Base-by-base conservation (phyloP, 1,284 basidiomycete genomes). In the Rhodotorula sp. region DNA sequence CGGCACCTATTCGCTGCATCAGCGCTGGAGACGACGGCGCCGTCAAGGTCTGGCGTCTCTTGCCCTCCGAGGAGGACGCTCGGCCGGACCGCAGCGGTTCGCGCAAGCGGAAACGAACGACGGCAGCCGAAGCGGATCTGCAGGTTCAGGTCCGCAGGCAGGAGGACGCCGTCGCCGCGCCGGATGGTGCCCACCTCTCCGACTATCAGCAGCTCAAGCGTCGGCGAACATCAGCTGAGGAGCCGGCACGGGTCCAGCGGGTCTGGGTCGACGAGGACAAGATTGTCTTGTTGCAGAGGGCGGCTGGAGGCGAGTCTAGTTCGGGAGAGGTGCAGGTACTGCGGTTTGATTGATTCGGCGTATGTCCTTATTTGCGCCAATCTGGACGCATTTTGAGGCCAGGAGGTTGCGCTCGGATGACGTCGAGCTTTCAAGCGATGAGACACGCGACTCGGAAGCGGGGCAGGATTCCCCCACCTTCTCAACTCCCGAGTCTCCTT, bases 41-140 rank as follows among this genome's bases (percentile, higher is more conserved):
- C 22, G 75, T 80, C 58, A 80, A 79, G 71, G 77, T 80, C 0
- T 80, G 80, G 80, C 69, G 73, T 30, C 58, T 80, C 44, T 67
- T 30, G 15, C 55, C 51, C 2, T 33, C 45, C 2, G 12, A 44
- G 8, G 6, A 4, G 7, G n/a, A n/a, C n/a, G 26, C 24, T 42
- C 8, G 26, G 26, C 15, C 37, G 33, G 33, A 37, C 33, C 33
- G 10, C n/a, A n/a, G n/a, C 6, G 33, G 33, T 37, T 37, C 18
- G 22, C 14, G 33, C 26, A 37, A n/a, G 44, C 42, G 14, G 33
- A 18, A 53, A 33, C 7, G 51, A n/a, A 15, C 12, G 57, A 14
- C 7, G 6, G 48, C 48, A 8, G 8, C 48, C 0, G 45, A 37
- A n/a, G 44, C 1, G 15, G 64, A 33, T 26, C 45, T 4, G 18